These are phyloP conservation scores for Yarrowia osloensis DNA, from an alignment of 805 yeast species.

Conservation along the genomic window DNA sequence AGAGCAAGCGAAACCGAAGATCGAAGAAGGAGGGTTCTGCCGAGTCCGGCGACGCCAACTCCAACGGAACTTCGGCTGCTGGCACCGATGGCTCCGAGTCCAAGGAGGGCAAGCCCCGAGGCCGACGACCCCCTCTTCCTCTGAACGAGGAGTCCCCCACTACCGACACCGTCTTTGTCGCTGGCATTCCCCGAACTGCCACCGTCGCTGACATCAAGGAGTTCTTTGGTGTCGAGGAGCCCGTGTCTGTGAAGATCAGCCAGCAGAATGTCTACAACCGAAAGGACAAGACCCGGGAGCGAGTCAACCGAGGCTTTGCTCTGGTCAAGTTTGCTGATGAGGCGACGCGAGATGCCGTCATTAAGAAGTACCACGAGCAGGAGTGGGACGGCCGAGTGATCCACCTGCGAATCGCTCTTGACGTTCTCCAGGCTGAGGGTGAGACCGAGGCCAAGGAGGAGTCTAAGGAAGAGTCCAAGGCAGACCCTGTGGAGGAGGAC, in stretches of 20 bases:
- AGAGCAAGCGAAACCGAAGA: conserved; percentile 11
- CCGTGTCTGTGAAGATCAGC: conserved; percentile 34
- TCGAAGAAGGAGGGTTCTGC: conserved; percentile 28
- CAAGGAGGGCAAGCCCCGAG: conserved; percentile 32
- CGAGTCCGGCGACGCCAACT: conserved; percentile 10
- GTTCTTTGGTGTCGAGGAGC: conserved; percentile 47
- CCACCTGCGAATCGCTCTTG: conserved; percentile 64
- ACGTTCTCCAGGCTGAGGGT: conserved; percentile 24
- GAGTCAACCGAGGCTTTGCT: conserved; percentile 45
- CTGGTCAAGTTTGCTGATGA: conserved; percentile 61
- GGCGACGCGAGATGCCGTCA: conserved; percentile 69
- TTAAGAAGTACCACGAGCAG: conserved; percentile 66
- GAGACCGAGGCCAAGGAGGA: conserved; percentile 2
- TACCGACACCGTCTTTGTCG: conserved; percentile 59
- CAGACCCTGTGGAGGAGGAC: not conserved
- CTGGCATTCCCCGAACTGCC: conserved; percentile 57
- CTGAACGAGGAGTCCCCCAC: conserved; percentile 44
- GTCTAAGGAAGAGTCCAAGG: not conserved
- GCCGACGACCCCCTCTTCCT: conserved; percentile 31
- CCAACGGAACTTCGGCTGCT: conserved; percentile 28
- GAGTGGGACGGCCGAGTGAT: conserved; percentile 58
- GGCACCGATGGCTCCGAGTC: conserved; percentile 11
- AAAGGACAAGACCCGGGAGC: conserved; percentile 33
- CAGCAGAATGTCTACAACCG: conserved; percentile 33
- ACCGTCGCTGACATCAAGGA: conserved; percentile 50